Evolutionary conservation across 345 rosid species (phyloP), one percentile per base, ranked within the genome.

Genomic region (Lumnitzera racemosa): DNA sequence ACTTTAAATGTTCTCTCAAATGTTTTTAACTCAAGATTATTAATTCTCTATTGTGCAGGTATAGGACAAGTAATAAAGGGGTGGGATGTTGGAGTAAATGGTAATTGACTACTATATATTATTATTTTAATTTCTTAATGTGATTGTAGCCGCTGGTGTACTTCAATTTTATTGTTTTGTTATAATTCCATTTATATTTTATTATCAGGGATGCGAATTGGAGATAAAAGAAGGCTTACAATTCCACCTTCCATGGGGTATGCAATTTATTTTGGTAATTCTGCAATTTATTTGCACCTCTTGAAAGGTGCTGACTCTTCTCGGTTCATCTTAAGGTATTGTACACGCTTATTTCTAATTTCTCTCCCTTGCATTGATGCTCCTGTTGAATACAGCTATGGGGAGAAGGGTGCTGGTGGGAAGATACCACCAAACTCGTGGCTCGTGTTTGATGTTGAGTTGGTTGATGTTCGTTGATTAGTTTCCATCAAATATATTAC

Each of bases 71-170:
- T 95, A 63, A 95, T 95, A 55, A 86, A 86, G 75, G 99, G 98
- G 65, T 95, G 98, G 99, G 99, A 95, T 77, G 91, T 90, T 58
- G 99, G 97, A 17, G 91, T 95, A 53, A 75, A 74, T 24, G 98
- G 99, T 95, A 77, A 74, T 55, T 27, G 29, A 10, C 50, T 24
- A 46, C 46, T 16, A 58, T 24, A 14, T 41, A 16, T 52, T 25
- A 16, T 60, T 54, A 57, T 36, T 41, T 15, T 48, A 15, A 49
- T 49, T 60, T 29, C 11, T 29, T 36, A 36, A 36, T 7, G 43
- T 36, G 43, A 9, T 36, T 36, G 43, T 36, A 9, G 43, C 43
- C 7, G 43, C 43, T 36, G 43, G 9, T 36, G 43, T 36, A 9
- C 43, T 36, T 36, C 11, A 36, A 36, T 36, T 5, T 20, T 36